A percentile compares a stretch with the other conserved stretches of the same genome.
These are phyloP conservation scores for Medicago ruthenica DNA, from an alignment of 306 rosid genomes.

Conservation along the genomic window DNA sequence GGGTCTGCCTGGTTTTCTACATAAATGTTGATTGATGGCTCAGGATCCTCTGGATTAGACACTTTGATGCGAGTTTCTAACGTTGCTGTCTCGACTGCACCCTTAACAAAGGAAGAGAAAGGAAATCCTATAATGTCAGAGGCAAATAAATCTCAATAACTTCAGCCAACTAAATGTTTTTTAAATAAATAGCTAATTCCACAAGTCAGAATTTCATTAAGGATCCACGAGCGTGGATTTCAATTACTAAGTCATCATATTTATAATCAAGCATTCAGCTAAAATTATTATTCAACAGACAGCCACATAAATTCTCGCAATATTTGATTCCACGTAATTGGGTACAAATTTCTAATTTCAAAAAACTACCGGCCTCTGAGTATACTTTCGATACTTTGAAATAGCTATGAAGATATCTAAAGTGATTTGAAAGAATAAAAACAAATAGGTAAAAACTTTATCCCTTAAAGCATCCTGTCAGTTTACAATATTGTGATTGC, in stretches of 20 bases:
- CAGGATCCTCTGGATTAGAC: slow-evolving; percentile 80
- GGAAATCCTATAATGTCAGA: slow-evolving; percentile 34
- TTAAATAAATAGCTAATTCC: slow-evolving; percentile 11
- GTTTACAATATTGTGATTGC: slow-evolving; percentile 11
- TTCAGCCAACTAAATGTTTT: not conserved
- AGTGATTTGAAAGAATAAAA: not conserved
- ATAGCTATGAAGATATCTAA: slow-evolving; percentile 10
- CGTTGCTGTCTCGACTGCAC: slow-evolving; percentile 79
- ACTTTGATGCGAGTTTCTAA: slow-evolving; percentile 91
- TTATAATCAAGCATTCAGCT: slow-evolving; percentile 22
- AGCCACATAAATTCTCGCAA: slow-evolving; percentile 18
- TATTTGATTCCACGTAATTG: not conserved
- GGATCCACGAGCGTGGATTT: slow-evolving; percentile 5
- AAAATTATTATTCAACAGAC: slow-evolving; percentile 1
- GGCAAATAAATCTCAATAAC: slow-evolving; percentile 33
- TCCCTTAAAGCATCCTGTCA: slow-evolving; percentile 7
- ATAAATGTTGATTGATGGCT: slow-evolving; percentile 79
- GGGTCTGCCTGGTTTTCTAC: slow-evolving; percentile 97
- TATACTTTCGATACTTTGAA: not conserved
- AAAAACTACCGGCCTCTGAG: not conserved
- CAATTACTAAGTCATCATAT: slow-evolving; percentile 26
- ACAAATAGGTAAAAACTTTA: not conserved
- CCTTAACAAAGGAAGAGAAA: slow-evolving; percentile 60
- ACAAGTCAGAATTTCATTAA: not conserved
- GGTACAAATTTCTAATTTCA: not conserved